Evolutionary conservation across 257 asterid genomes (phyloP).

Genomic region (Fraxinus cuspidata): DNA sequence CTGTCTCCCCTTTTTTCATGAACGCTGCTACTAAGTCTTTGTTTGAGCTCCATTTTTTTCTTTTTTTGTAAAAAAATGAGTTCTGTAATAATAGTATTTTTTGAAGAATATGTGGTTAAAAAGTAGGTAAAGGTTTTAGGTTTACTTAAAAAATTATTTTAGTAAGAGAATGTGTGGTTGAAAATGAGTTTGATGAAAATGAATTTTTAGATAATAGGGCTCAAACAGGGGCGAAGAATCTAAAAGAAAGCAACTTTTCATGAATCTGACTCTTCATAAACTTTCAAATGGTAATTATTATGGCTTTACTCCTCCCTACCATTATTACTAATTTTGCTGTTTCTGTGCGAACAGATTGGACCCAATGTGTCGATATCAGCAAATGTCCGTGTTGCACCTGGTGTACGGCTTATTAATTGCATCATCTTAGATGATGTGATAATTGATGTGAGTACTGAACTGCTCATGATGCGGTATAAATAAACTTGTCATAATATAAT

Average conservation of each 20-base stretch:
- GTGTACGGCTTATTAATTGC: conserved; percentile 68
- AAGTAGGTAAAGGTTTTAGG: no score
- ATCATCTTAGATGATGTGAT: conserved; percentile 75
- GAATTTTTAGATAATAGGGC: no score
- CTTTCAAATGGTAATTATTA: background rate
- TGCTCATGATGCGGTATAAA: background rate
- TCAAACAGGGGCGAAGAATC: background rate
- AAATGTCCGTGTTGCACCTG: conserved; percentile 79
- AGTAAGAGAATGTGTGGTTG: no score
- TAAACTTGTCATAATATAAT: background rate
- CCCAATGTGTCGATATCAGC: conserved; percentile 84
- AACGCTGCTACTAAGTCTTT: background rate
- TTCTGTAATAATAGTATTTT: no score
- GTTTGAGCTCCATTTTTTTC: no score
- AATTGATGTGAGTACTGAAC: conserved; percentile 40
- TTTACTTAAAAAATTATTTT: no score
- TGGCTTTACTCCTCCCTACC: background rate
- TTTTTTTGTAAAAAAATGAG: no score
- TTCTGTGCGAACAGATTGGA: conserved; percentile 57
- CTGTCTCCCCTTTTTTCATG: background rate
- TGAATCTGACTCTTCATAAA: background rate
- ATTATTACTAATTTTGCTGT: conserved; percentile 4
- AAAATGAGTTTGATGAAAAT: no score
- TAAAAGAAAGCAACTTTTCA: background rate
- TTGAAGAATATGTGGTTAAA: no score